These are phyloP conservation scores for Coemansia sp. DNA, from an alignment of 192 early-diverging fungal genomes.

Conservation along the genomic window DNA sequence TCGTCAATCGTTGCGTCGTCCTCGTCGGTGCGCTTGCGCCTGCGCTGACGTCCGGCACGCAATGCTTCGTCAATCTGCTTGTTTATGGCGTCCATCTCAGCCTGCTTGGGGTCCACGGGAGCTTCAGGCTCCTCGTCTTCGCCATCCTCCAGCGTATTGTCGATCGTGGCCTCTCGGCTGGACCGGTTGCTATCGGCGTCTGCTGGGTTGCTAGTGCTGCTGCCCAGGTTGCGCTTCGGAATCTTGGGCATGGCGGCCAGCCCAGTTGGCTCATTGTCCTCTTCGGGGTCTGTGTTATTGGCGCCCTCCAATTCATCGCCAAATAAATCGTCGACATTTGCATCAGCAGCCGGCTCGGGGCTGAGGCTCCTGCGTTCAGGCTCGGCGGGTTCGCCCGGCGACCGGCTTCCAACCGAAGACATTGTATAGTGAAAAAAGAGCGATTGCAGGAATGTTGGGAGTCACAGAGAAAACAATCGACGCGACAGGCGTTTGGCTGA, in stretches of 20 bases:
- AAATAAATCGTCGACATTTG: constrained; percentile 7
- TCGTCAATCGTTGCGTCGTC: constrained; percentile 50
- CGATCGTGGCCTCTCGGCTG: background rate
- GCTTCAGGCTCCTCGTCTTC: constrained; percentile 4
- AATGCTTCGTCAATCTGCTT: constrained; percentile 40
- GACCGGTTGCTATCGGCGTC: background rate
- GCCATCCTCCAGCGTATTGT: background rate
- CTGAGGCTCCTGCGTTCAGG: background rate
- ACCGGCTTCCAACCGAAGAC: constrained; percentile 6
- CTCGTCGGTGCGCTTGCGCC: constrained; percentile 49
- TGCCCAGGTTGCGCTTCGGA: constrained; percentile 17
- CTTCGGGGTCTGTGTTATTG: background rate
- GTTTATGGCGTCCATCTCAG: constrained; percentile 43
- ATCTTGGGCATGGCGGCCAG: constrained; percentile 40
- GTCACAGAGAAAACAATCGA: too few relatives aligned
- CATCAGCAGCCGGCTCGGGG: background rate
- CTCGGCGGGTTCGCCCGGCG: background rate
- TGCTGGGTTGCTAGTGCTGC: background rate
- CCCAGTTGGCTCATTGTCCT: background rate
- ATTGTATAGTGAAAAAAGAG: background rate
- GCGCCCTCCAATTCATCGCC: background rate
- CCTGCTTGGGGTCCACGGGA: constrained; percentile 42
- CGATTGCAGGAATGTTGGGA: too few relatives aligned
- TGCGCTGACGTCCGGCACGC: constrained; percentile 30
- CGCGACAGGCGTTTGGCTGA: too few relatives aligned